phyloP scores from a whole-genome alignment of 2,329 filamentous ascomycete species.

The Onygena corvina region DNA sequence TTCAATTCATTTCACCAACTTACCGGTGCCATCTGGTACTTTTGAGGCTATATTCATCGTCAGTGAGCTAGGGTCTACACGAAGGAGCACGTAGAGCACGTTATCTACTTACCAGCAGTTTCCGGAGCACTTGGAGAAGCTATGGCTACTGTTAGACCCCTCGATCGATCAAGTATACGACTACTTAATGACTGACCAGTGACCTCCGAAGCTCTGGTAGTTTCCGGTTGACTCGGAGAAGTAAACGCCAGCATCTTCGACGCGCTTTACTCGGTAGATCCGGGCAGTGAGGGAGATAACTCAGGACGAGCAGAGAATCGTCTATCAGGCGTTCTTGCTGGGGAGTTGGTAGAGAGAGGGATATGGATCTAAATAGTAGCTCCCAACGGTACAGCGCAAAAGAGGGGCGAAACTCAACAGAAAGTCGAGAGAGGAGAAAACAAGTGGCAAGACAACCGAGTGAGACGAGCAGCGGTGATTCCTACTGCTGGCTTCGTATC shows the following conservation, averaged over 20 bases:
- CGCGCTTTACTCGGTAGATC: neutral
- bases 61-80: no score
- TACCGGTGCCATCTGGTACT: conserved; percentile 23
- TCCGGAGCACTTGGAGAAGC: no score
- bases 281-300: neutral
- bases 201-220: no score
- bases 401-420: neutral
- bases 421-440: neutral
- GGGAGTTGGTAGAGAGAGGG: neutral
- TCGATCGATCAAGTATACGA: no score
- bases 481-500: neutral
- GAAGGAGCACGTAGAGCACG: no score
- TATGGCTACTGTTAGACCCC: no score
- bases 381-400: neutral
- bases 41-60: neutral
- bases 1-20: conserved; percentile 11
- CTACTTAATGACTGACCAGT: no score
- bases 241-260: neutral
- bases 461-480: neutral
- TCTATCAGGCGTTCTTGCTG: neutral
- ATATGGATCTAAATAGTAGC: conserved; percentile 1
- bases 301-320: neutral
- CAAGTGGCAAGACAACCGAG: neutral
- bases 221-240: no score
- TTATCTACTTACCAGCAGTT: no score